A percentile compares a stretch with the other conserved stretches of the same genome.
phyloP scores from a whole-genome alignment of 352 stramenopile genomes.

The Globisporangium radiosum region DNA sequence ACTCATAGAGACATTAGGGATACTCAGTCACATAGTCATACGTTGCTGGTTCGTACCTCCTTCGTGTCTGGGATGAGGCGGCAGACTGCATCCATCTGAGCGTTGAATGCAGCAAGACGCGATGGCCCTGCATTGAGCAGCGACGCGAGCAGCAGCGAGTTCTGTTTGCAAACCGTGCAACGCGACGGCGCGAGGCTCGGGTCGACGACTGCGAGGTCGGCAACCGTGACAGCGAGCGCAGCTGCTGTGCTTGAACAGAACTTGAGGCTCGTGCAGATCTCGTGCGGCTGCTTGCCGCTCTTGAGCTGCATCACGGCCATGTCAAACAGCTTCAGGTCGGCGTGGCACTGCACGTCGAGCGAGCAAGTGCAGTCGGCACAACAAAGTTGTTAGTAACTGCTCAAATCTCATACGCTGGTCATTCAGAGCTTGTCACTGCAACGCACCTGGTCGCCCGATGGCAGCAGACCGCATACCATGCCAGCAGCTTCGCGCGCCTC shows the following conservation, averaged over 20 bases:
- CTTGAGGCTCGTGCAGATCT: constrained; percentile 45
- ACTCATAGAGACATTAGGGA: too few relatives aligned
- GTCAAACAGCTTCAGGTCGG: constrained; percentile 66
- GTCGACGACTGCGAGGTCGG: constrained; percentile 39
- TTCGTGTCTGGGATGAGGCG: constrained; percentile 47
- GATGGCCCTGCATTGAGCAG: constrained; percentile 32
- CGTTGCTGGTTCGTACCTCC: constrained; percentile 16
- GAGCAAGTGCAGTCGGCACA: neutral
- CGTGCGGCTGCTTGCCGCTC: constrained; percentile 50
- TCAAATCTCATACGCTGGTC: too few relatives aligned
- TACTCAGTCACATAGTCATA: too few relatives aligned
- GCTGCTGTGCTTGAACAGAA: constrained; percentile 26
- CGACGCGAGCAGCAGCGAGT: constrained; percentile 45
- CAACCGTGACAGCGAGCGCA: constrained; percentile 16
- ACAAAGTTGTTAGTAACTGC: too few relatives aligned
- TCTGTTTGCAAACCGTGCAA: constrained; percentile 55
- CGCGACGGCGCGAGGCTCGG: constrained; percentile 26
- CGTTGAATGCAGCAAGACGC: constrained; percentile 39
- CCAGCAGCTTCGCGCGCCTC: constrained; percentile 55
- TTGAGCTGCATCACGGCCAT: constrained; percentile 38
- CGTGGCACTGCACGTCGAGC: constrained; percentile 35
- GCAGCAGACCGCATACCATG: constrained; percentile 60
- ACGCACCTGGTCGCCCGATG: constrained; percentile 50
- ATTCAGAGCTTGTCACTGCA: too few relatives aligned
- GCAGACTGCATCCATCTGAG: constrained; percentile 45